These are phyloP conservation scores for Rhizopogon roseolus DNA, from an alignment of 768 basidiomycete species.

Conservation along the genomic window DNA sequence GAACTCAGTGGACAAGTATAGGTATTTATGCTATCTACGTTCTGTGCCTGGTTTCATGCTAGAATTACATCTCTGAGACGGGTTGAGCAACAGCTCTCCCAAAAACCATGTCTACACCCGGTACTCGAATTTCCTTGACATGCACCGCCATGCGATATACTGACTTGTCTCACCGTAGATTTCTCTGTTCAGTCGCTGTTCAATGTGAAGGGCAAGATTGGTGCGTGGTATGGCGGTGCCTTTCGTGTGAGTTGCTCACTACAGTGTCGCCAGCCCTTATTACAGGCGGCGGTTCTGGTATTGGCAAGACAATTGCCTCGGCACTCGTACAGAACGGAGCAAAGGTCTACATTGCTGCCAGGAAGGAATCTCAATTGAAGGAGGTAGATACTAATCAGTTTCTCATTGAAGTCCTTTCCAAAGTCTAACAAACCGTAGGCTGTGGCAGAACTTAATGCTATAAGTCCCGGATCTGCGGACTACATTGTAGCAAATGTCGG, in stretches of 20 bases:
- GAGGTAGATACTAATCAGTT: constrained; percentile 39
- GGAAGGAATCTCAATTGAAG: constrained; percentile 75
- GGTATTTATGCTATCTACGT: too few species aligned
- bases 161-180: constrained; percentile 27
- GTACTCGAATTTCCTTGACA: not conserved
- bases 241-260: not conserved
- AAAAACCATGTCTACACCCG: not conserved
- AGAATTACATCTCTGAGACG: not conserved
- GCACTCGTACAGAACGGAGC: constrained; percentile 84
- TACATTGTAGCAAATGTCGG: constrained; percentile 73
- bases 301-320: constrained; percentile 81
- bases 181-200: constrained; percentile 53
- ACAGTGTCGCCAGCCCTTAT: constrained; percentile 51
- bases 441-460: constrained; percentile 54
- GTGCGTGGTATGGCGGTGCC: constrained; percentile 28
- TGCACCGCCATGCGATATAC: not conserved
- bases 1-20: too few species aligned
- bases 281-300: constrained; percentile 80
- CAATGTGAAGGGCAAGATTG: constrained; percentile 66
- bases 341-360: constrained; percentile 84
- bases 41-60: too few species aligned
- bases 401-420: not conserved
- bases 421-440: constrained; percentile 28
- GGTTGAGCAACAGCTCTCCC: not conserved
- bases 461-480: constrained; percentile 55